phyloP scores from a whole-genome alignment of 2,329 filamentous ascomycete genomes.

The Blastomyces emzantsi region DNA sequence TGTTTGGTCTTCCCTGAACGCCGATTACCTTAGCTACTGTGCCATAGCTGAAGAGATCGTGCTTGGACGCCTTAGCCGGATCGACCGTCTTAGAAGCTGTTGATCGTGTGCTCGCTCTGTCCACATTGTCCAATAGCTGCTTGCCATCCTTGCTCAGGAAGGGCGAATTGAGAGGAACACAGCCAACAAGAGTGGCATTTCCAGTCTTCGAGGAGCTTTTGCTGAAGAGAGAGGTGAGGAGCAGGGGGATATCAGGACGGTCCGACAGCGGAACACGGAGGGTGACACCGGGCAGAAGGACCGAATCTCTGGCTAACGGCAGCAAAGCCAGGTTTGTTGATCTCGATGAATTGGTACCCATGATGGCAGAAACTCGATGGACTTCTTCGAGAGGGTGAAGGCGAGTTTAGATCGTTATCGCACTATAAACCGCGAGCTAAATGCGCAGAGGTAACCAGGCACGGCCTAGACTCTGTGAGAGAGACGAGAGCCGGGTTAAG shows the following conservation, averaged over 20 bases:
- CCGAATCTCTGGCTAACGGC: constrained; percentile 67
- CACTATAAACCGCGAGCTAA: too few relatives aligned
- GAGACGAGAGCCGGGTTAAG: neutral
- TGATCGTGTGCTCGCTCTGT: constrained; percentile 40
- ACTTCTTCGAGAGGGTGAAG: neutral
- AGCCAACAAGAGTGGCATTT: constrained; percentile 69
- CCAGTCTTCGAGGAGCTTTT: constrained; percentile 56
- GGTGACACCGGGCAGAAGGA: constrained; percentile 77
- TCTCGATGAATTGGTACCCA: constrained; percentile 28
- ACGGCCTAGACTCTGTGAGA: neutral
- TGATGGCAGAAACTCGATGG: constrained; percentile 18
- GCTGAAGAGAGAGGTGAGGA: constrained; percentile 78
- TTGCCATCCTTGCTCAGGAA: constrained; percentile 66
- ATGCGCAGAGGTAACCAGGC: neutral
- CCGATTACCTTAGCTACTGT: constrained; percentile 71
- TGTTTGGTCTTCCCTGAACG: constrained; percentile 63
- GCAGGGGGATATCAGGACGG: constrained; percentile 78
- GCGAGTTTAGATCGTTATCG: neutral
- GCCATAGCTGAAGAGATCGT: constrained; percentile 74
- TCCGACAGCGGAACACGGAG: constrained; percentile 75
- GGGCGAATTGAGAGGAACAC: constrained; percentile 73
- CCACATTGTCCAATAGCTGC: constrained; percentile 59
- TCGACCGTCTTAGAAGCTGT: constrained; percentile 44
- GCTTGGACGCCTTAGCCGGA: constrained; percentile 52
- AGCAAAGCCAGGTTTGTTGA: constrained; percentile 59